Percentiles rank a stretch among this genome's conserved stretches.
Conservation (phyloP, 2,329 filamentous ascomycete genomes). For the Fonsecaea multimorphosa region DNA sequence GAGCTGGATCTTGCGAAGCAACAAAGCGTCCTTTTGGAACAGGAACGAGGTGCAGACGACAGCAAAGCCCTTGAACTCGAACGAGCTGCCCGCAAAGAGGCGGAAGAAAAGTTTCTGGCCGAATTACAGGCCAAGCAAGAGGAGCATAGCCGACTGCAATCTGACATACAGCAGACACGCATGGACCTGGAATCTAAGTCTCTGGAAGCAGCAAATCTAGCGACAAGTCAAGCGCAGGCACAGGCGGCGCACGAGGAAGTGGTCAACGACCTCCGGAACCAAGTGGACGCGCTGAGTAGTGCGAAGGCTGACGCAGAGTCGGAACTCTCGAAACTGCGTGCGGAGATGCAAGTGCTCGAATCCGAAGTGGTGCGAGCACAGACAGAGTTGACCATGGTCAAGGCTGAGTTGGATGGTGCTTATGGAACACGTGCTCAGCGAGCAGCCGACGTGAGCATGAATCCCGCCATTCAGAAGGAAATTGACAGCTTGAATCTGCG, state of each 20-base stretch:
- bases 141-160: conserved; percentile 41
- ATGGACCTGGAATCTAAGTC: conserved; percentile 35
- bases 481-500: conserved; percentile 61
- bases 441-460: conserved; percentile 67
- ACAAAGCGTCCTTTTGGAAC: conserved; percentile 45
- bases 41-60: conserved; percentile 44
- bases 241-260: conserved; percentile 31
- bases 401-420: conserved; percentile 90
- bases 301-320: conserved; percentile 45
- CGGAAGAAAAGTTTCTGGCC: conserved; percentile 32
- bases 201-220: conserved; percentile 24
- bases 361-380: conserved; percentile 69
- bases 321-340: conserved; percentile 51
- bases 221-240: neutral
- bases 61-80: conserved; percentile 38
- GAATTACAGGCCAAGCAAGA: conserved; percentile 40
- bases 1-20: conserved; percentile 52
- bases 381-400: conserved; percentile 85
- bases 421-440: conserved; percentile 78
- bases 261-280: conserved; percentile 35
- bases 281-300: conserved; percentile 40
- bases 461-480: conserved; percentile 64
- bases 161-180: conserved; percentile 31
- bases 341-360: conserved; percentile 62
- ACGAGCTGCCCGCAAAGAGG: conserved; percentile 30